These are phyloP conservation scores for Polyporus tsugae DNA, from an alignment of 1,284 basidiomycete genomes.

Conservation along the genomic window DNA sequence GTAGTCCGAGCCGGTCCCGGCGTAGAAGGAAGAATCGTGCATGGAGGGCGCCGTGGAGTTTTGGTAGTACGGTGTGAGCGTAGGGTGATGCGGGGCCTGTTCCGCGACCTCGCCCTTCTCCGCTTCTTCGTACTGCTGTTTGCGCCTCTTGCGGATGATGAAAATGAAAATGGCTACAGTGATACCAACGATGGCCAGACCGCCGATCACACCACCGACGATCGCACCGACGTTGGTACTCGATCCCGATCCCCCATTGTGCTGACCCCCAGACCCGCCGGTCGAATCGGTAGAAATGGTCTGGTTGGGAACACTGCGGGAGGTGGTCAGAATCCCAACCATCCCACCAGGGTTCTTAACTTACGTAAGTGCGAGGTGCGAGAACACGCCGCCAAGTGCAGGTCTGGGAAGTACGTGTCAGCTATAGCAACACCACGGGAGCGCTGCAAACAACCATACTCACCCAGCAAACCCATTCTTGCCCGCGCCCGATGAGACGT, in stretches of 20 bases:
- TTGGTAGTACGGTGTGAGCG: conserved; percentile 21
- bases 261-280: not conserved
- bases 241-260: not conserved
- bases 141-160: conserved; percentile 19
- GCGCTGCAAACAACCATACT: not conserved
- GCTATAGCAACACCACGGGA: not conserved
- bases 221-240: conserved; percentile 24
- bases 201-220: conserved; percentile 33
- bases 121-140: not conserved
- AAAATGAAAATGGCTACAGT: conserved; percentile 19
- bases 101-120: conserved; percentile 22
- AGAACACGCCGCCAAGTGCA: conserved; percentile 34
- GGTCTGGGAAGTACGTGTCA: conserved; percentile 24
- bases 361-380: conserved; percentile 36
- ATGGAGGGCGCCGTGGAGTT: not conserved
- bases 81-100: conserved; percentile 11
- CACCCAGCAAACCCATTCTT: conserved; percentile 32
- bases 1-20: not conserved
- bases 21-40: not conserved
- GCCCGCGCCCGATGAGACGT: conserved; percentile 21
- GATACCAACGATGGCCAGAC: conserved; percentile 21
- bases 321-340: not conserved
- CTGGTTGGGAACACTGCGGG: conserved; percentile 28
- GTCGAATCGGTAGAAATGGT: conserved; percentile 23
- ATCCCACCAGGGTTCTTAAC: conserved; percentile 4